Evolutionary conservation across 2,329 filamentous ascomycete genomes (phyloP), one percentile per base, ranked within the genome.

Genomic region (Knoxdaviesia capensis): DNA sequence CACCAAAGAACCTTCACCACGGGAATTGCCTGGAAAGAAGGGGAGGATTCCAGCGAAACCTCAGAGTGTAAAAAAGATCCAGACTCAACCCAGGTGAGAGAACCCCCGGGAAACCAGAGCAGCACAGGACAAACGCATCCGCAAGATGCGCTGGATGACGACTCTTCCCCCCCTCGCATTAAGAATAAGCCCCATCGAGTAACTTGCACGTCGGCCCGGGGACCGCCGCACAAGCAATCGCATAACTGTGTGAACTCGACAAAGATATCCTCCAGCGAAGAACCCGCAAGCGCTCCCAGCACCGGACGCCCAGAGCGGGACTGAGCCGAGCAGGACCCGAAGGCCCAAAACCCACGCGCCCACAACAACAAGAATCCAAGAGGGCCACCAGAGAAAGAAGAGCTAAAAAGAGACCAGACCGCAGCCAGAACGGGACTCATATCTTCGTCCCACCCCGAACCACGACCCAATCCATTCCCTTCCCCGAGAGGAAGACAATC

Each of bases 181-280:
- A 81, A 94, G 85, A 94, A 94, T 96, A 86, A 94, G 88, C 88
- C 88, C 88, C 88, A 93, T 96, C 86, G 87, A 94, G 88, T 96
- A 92, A 94, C 83, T 70, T 20, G 20, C 39, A 33, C 40, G 34
- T 39, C 63, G 59, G 57, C 55, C 50, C 43, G 10, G 39, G 49
- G 51, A 48, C 49, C 52, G 57, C 64, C 57, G 51, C 47, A 55
- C 52, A 58, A 65, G 82, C 84, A 94, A 94, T 94, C 88, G 87
- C 88, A 94, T 96, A 77, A 80, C 88, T 94, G 76, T 93, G 69
- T 59, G 74, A 83, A 71, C 80, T 77, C 77, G 88, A 94, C 88
- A 80, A 94, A 80, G 73, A 67, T 11, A 63, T 59, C 67, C 63
- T 69, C 47, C 47, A 51, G 54, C 51, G 51, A 43, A 48, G 46